Evolutionary conservation across 2,329 filamentous ascomycete species (phyloP), one percentile per base, ranked within the genome.

Genomic region (Coniella lustricola): DNA sequence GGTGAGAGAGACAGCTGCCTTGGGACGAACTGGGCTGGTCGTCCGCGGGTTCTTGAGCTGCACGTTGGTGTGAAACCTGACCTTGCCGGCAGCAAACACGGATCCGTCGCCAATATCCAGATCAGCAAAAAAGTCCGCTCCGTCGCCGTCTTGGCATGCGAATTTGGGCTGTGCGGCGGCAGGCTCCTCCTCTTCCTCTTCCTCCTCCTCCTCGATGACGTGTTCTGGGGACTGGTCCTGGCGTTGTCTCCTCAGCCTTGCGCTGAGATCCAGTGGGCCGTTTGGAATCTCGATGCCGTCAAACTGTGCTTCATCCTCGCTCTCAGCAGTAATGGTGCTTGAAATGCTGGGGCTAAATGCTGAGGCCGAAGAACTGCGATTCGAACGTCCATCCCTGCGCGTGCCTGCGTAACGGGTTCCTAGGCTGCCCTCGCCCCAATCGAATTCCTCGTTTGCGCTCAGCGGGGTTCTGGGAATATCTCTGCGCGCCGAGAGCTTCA

Each of bases 341-440:
- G 90, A 87, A 48, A 95, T 79, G 64, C 90, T 97, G 13, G 93
- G 91, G 62, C 91, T 97, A 64, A 96, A 77, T 22, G 88, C 87
- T 34, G 90, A 95, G 32, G 85, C 82, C 16, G 89, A 91, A 1
- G 90, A 95, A 69, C 88, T 93, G 59, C 88, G 82, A 59, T 83
- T 82, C 42, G 88, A 90, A 35, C 81, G 81, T n/a, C 76, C 78
- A 60, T 91, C 88, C 58, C 88, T 82, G 55, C 82, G 79, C 13
- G 89, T 95, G 38, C 91, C 91, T 34, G 87, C 90, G 67, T 90
- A 91, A 49, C 91, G 81, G 38, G 91, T 95, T 34, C 91, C 90
- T 51, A 96, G 74, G 63, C 90, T 96, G 48, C 90, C 90, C 67
- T 97, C 93, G 45, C 86, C 88, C 86, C 91, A 95, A 62, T 96